These are phyloP conservation scores for Bidens hawaiensis DNA, from an alignment of 140 eudicot genomes.

Conservation along the genomic window DNA sequence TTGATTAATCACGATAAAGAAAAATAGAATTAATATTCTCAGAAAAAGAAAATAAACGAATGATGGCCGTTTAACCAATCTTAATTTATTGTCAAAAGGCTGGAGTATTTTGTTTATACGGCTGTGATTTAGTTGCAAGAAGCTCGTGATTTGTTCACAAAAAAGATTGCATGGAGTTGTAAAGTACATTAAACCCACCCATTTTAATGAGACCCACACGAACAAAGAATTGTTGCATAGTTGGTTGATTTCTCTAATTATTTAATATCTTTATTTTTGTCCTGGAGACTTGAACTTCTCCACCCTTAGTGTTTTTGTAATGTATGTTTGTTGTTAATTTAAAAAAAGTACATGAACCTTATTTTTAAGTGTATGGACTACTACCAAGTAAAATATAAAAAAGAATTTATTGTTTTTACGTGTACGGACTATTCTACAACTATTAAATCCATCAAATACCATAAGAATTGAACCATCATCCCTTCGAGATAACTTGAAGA, in stretches of 20 bases:
- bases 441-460: too few species aligned
- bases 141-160: constrained; percentile 41
- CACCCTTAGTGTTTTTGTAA: too few species aligned
- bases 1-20: not conserved
- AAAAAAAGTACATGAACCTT: too few species aligned
- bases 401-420: too few species aligned
- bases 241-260: not conserved
- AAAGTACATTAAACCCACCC: constrained; percentile 22
- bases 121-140: constrained; percentile 36
- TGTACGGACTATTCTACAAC: too few species aligned
- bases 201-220: constrained; percentile 31
- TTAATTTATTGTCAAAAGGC: constrained; percentile 24
- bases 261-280: too few species aligned
- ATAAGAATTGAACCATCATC: too few species aligned
- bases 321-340: too few species aligned
- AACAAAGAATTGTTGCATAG: constrained; percentile 27
- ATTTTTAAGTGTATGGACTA: too few species aligned
- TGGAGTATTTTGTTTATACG: constrained; percentile 19
- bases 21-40: not conserved
- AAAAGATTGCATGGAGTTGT: constrained; percentile 30
- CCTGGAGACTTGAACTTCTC: too few species aligned
- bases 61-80: constrained; percentile 16
- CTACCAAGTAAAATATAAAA: too few species aligned
- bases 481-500: too few species aligned
- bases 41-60: not conserved